Evolutionary conservation across 2,329 filamentous ascomycete genomes (phyloP).

Genomic region (Aspergillus awamori): DNA sequence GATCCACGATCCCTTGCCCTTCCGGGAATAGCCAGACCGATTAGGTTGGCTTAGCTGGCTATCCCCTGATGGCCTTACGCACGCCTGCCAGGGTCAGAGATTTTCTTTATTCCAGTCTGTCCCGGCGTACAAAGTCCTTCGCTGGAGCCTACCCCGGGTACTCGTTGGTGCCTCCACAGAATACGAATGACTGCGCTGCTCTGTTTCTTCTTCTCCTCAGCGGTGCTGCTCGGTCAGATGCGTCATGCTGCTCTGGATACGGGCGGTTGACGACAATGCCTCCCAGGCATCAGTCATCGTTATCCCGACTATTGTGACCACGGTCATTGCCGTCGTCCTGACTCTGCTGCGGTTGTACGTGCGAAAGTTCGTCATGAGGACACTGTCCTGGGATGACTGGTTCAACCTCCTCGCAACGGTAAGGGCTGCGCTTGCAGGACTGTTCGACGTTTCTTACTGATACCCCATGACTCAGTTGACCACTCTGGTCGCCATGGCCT

Average conservation of each 20-base stretch:
- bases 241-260: constrained; percentile 6
- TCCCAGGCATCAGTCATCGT: constrained; percentile 13
- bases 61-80: neutral
- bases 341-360: constrained; percentile 20
- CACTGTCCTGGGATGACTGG: constrained; percentile 22
- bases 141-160: neutral
- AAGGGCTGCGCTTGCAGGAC: constrained; percentile 1
- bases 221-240: neutral
- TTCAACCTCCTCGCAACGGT: constrained; percentile 22
- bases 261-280: constrained; percentile 7
- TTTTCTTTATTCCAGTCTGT: neutral
- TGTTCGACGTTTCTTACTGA: neutral
- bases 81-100: neutral
- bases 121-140: neutral
- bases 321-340: constrained; percentile 15
- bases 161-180: neutral
- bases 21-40: neutral
- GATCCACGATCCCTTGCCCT: neutral
- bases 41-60: neutral
- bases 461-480: neutral
- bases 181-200: neutral
- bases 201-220: neutral
- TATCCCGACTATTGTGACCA: constrained; percentile 19
- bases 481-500: neutral
- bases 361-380: constrained; percentile 16